A percentile compares a stretch with the other conserved stretches of the same genome.
Conservation (phyloP, 345 rosid genomes). For the Cardamine chenopodiifolia region DNA sequence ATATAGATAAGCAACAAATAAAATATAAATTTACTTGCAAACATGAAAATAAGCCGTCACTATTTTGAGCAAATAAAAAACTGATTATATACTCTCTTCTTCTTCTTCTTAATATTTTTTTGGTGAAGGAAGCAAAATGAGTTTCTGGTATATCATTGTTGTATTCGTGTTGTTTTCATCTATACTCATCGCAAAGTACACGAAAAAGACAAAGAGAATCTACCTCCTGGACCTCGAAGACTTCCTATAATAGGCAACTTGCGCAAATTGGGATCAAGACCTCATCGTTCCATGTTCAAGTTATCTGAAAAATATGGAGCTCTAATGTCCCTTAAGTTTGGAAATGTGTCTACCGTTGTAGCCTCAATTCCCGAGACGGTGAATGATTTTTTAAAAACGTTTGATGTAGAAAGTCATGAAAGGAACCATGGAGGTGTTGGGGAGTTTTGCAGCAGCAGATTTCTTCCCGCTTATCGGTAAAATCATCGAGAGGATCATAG, state of each 20-base stretch:
- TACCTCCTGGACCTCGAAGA: conserved; percentile 47
- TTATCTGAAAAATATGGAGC: conserved; percentile 52
- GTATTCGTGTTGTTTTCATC: conserved; percentile 16
- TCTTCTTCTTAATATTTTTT: too few relatives aligned
- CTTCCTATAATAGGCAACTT: conserved; percentile 53
- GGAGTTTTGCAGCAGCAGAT: conserved; percentile 43
- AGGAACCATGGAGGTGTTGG: conserved; percentile 32
- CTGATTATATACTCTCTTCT: neutral
- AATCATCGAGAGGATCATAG: conserved; percentile 45
- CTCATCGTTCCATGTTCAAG: conserved; percentile 41
- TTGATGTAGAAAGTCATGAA: conserved; percentile 43
- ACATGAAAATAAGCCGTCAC: neutral
- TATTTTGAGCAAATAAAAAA: neutral
- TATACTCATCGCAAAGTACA: conserved; percentile 3
- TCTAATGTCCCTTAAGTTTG: conserved; percentile 50
- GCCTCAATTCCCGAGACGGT: conserved; percentile 52
- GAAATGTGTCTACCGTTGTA: conserved; percentile 44
- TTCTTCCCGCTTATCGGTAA: conserved; percentile 46
- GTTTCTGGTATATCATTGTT: conserved; percentile 21
- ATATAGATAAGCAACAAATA: neutral
- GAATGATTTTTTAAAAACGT: conserved; percentile 38
- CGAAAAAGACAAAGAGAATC: conserved; percentile 9
- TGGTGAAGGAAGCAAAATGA: conserved; percentile 19
- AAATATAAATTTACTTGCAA: neutral
- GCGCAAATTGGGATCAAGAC: conserved; percentile 44